Conservation (phyloP, 495 filamentous ascomycete genomes). For the Aspergillus cavernicola region DNA sequence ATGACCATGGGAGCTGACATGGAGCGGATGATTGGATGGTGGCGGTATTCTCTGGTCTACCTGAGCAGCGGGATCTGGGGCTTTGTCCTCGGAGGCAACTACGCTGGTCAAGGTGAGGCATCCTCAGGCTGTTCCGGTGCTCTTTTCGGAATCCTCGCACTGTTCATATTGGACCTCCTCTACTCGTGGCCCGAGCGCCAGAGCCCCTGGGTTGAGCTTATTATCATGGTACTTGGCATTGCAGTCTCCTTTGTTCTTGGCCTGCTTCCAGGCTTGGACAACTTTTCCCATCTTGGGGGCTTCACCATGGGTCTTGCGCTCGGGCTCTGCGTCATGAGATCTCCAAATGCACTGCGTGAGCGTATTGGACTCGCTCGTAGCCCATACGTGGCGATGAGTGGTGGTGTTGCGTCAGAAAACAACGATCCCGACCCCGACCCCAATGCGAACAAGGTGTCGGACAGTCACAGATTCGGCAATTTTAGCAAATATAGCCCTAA, state of each 20-base stretch:
- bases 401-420: conserved; percentile 41
- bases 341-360: conserved; percentile 72
- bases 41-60: conserved; percentile 86
- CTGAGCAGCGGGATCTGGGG: conserved; percentile 91
- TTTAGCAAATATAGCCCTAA: conserved; percentile 48
- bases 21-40: conserved; percentile 79
- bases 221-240: conserved; percentile 81
- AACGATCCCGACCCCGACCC: conserved; percentile 26
- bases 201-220: conserved; percentile 72
- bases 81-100: conserved; percentile 93
- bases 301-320: conserved; percentile 90
- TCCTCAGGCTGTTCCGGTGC: conserved; percentile 86
- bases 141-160: conserved; percentile 86
- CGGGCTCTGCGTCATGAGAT: conserved; percentile 81
- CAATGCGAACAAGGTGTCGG: conserved; percentile 24
- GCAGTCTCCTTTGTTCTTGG: conserved; percentile 88
- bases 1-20: conserved; percentile 84
- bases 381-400: conserved; percentile 61
- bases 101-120: conserved; percentile 70
- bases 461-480: not conserved
- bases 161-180: conserved; percentile 81
- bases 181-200: conserved; percentile 82
- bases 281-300: conserved; percentile 95
- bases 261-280: conserved; percentile 88
- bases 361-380: conserved; percentile 65